A percentile compares a stretch with the other conserved stretches of the same genome.
Evolutionary conservation across 352 stramenopile genomes (phyloP).

Genomic region (Globisporangium recalcitrans): DNA sequence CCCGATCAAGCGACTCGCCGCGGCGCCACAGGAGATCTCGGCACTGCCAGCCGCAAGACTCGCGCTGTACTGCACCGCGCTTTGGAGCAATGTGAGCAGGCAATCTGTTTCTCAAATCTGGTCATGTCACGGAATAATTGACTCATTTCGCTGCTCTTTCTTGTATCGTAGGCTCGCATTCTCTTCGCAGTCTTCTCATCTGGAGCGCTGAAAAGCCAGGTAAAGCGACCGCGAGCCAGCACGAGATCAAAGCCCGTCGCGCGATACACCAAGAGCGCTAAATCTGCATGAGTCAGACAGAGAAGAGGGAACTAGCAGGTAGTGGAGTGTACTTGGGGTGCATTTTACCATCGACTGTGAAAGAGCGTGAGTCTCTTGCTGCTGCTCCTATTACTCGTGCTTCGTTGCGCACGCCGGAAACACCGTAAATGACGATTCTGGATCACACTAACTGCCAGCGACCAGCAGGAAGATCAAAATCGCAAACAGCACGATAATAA

Average conservation of each 20-base stretch:
- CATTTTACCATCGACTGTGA: not conserved
- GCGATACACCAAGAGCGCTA: slow-evolving; percentile 18
- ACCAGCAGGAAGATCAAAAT: slow-evolving; percentile 89
- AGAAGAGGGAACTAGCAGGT: not conserved
- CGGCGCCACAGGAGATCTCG: slow-evolving; percentile 5
- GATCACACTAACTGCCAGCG: slow-evolving; percentile 36
- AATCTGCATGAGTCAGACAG: slow-evolving; percentile 16
- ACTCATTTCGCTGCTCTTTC: no score
- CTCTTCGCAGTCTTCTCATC: slow-evolving; percentile 33
- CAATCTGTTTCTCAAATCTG: no score
- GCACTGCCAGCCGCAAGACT: slow-evolving; percentile 20
- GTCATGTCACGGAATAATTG: no score
- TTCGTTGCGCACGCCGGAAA: not conserved
- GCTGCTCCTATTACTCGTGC: not conserved
- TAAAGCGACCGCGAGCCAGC: not conserved
- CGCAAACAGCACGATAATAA: slow-evolving; percentile 80
- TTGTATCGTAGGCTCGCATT: slow-evolving; percentile 24
- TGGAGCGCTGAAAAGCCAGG: slow-evolving; percentile 16
- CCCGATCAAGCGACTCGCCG: slow-evolving; percentile 25
- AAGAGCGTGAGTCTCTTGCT: not conserved
- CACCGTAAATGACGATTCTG: not conserved
- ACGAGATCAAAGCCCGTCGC: slow-evolving; percentile 3
- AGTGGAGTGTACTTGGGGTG: slow-evolving; percentile 6
- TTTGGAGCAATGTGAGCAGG: slow-evolving; percentile 32
- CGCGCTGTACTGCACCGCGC: slow-evolving; percentile 30